Evolutionary conservation across 2,329 filamentous ascomycete species (phyloP), one percentile per base, ranked within the genome.

Genomic region (Fusarium domesticum): DNA sequence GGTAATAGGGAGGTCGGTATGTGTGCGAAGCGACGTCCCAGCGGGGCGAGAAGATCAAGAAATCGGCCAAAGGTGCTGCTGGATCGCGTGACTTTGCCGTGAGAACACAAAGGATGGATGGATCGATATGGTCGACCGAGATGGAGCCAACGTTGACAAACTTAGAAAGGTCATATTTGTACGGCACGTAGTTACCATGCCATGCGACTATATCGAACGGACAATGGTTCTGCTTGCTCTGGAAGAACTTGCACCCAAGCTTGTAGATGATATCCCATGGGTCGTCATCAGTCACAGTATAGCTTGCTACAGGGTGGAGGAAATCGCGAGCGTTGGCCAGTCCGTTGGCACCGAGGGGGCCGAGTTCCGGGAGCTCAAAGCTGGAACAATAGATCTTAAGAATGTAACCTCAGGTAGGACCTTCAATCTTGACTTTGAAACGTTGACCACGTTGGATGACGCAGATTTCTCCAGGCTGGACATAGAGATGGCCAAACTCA

Each of bases 141-240:
- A 87, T 81, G 48, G 75, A 82, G 25, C 87, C 87, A 25, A 91
- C 83, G 34, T 80, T 81, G 64, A 83, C 86, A 73, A 89, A 91
- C 17, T 85, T 81, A 14, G 84, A 85, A 1, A 92, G 74, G 59
- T 91, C 87, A 68, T 91, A 92, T 66, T 91, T 92, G 73, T 83
- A 89, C 0, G 87, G 87, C n/a, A 85, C 84, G 69, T 87, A 90
- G 55, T 81, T 87, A 34, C 87, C 87, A 61, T 91, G 87, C 86
- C 87, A 91, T 5, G 83, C 85, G 3, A 89, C 87, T 0, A 91
- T 80, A 61, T 92, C 86, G 56, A 90, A 92, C 0, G 87, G 87
- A 0, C 82, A 84, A 64, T 90, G 87, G 8, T 73, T 67, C 67
- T 90, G 87, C 5, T 51, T 28, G 1, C 45, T 48, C 2, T 46